Conservation (phyloP, 1,139 yeast species). For the Diutina mesorugosa region DNA sequence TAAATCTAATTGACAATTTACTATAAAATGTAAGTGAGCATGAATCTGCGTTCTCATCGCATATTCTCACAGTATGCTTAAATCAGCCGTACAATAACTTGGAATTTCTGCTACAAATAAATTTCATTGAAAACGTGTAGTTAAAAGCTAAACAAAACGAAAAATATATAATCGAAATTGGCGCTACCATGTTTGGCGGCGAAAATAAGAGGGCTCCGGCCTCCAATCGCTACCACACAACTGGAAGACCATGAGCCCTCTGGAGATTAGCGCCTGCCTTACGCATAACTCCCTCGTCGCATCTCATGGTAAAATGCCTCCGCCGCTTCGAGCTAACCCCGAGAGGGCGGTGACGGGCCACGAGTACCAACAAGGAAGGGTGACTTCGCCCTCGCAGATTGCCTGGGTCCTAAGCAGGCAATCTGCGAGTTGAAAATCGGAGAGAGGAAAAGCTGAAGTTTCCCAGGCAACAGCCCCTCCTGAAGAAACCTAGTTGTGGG, state of each 20-base stretch:
- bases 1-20: too few relatives aligned
- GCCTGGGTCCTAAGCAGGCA: not conserved
- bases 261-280: conserved; percentile 1
- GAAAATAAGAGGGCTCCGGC: not conserved
- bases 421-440: not conserved
- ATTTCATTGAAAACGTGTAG: not conserved
- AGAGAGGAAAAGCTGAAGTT: not conserved
- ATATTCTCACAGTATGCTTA: too few relatives aligned
- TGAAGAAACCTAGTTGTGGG: not conserved
- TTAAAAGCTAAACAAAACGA: not conserved
- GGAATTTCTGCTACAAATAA: too few relatives aligned
- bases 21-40: too few relatives aligned
- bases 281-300: not conserved
- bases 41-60: too few relatives aligned
- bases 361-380: not conserved
- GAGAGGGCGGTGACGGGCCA: not conserved
- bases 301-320: not conserved
- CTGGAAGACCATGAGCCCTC: not conserved
- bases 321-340: not conserved
- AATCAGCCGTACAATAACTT: too few relatives aligned
- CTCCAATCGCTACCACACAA: not conserved
- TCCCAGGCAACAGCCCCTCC: not conserved
- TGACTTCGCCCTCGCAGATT: not conserved
- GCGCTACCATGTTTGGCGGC: not conserved
- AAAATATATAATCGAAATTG: not conserved